Conservation (phyloP, 495 filamentous ascomycete species). For the Entonaema liquescens region DNA sequence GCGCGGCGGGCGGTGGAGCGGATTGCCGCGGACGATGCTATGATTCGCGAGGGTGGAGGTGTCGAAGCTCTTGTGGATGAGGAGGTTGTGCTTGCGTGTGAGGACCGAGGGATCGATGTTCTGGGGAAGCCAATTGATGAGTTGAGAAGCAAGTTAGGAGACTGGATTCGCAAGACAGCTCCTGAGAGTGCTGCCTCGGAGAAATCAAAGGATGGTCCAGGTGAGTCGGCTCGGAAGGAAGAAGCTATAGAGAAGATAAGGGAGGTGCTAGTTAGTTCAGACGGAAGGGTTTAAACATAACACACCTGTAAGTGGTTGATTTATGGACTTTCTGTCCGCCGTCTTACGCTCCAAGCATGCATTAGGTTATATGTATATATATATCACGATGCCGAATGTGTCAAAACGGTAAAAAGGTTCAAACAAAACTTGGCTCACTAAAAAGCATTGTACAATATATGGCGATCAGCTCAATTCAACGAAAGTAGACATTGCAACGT, state of each 20-base stretch:
- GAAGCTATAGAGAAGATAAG: slow-evolving; percentile 29
- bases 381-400: slow-evolving; percentile 1
- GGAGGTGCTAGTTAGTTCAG: slow-evolving; percentile 22
- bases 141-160: slow-evolving; percentile 41
- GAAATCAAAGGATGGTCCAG: not conserved
- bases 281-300: not conserved
- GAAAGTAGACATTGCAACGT: not conserved
- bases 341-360: not conserved
- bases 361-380: not conserved
- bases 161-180: slow-evolving; percentile 49
- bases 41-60: slow-evolving; percentile 50
- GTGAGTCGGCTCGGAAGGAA: slow-evolving; percentile 4
- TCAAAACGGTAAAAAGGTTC: not conserved
- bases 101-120: slow-evolving; percentile 54
- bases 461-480: not conserved
- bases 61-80: slow-evolving; percentile 47
- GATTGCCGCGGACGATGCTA: slow-evolving; percentile 45
- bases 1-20: slow-evolving; percentile 43
- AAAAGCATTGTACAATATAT: slow-evolving; percentile 16
- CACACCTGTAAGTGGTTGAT: not conserved
- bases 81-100: slow-evolving; percentile 55
- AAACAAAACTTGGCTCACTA: slow-evolving; percentile 13
- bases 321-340: not conserved
- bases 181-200: not conserved
- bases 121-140: slow-evolving; percentile 35